phyloP scores from a whole-genome alignment of 2,329 filamentous ascomycete genomes.

The Hymenoscyphus scutula region DNA sequence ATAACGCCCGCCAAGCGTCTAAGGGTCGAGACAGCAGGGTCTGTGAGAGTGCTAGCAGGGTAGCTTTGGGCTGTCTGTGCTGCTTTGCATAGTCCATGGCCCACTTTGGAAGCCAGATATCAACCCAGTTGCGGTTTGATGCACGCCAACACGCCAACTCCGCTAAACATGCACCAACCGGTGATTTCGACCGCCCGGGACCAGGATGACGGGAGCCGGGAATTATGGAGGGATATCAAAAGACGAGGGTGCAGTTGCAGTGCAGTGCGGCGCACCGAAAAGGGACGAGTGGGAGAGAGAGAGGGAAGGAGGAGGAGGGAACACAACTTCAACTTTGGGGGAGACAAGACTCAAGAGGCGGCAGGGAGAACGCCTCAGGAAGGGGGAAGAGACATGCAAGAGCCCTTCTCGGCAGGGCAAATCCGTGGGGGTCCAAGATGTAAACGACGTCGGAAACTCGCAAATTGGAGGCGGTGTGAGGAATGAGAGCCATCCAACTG shows the following conservation, averaged over 20 bases:
- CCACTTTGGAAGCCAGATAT: slow-evolving; percentile 10
- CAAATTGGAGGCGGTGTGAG: neutral
- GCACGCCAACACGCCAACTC: slow-evolving; percentile 10
- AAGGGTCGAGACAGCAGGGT: neutral
- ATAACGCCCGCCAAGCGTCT: slow-evolving; percentile 12
- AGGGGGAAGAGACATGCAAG: neutral
- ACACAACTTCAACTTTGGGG: too few species aligned
- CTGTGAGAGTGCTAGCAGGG: neutral
- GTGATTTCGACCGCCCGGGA: neutral
- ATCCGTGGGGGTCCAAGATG: neutral
- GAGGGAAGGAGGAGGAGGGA: neutral
- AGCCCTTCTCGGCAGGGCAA: neutral
- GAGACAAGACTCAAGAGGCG: neutral
- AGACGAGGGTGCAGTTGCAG: neutral
- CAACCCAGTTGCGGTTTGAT: slow-evolving; percentile 4
- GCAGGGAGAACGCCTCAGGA: neutral
- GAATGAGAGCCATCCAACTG: slow-evolving; percentile 1
- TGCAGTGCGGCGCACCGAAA: too few species aligned
- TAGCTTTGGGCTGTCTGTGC: slow-evolving; percentile 19
- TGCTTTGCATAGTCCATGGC: slow-evolving; percentile 16
- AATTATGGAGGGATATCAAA: neutral
- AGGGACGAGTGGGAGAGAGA: neutral
- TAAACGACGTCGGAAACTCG: neutral
- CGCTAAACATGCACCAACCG: neutral
- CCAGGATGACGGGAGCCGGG: neutral